Conservation (phyloP, 148 eudicot species). For the Mesembryanthemum crystallinum region DNA sequence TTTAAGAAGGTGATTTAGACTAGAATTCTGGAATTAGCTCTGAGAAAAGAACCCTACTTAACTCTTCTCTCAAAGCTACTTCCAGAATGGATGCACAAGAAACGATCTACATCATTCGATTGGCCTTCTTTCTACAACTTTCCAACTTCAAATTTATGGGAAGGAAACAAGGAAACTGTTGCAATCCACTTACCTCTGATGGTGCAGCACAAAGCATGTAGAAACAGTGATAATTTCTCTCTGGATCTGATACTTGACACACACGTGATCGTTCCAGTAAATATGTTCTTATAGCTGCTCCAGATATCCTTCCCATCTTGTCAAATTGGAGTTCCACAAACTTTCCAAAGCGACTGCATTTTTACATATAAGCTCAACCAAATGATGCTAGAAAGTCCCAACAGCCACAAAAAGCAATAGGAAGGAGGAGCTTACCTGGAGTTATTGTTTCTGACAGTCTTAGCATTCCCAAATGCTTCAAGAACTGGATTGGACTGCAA, state of each 20-base stretch:
- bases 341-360: conserved; percentile 96
- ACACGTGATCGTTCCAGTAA: conserved; percentile 97
- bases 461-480: conserved; percentile 99
- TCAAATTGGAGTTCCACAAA: conserved; percentile 98
- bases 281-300: conserved; percentile 97
- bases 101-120: background rate
- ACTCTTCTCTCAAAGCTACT: too few species aligned
- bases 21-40: background rate
- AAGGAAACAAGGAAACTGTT: background rate
- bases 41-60: background rate
- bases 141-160: background rate
- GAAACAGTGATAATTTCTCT: conserved; percentile 98
- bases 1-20: background rate
- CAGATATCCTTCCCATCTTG: conserved; percentile 79
- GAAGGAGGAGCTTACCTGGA: conserved; percentile 80
- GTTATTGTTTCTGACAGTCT: conserved; percentile 97
- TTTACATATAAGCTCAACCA: conserved; percentile 22
- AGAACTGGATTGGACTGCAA: conserved; percentile 95
- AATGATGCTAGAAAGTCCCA: conserved; percentile 2
- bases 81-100: too few species aligned
- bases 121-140: background rate
- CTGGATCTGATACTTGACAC: conserved; percentile 97
- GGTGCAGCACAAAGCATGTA: conserved; percentile 99
- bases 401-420: background rate
- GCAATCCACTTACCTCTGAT: conserved; percentile 53